Conservation (phyloP, 768 basidiomycete genomes). For the Mycena haematopus region DNA sequence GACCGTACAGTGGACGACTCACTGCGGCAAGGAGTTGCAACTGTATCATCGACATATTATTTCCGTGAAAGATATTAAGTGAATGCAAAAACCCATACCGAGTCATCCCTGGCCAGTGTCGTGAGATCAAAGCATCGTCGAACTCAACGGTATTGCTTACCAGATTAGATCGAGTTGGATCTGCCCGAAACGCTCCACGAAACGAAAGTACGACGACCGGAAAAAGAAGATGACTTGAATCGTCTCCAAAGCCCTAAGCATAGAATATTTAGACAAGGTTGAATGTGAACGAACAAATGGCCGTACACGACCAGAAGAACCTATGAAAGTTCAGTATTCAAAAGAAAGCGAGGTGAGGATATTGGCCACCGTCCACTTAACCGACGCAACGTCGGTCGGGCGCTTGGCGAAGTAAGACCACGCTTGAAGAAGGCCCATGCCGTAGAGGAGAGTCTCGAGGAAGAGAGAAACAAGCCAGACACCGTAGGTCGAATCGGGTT, state of each 20-base stretch:
- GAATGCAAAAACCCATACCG: neutral
- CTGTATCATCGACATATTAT: neutral
- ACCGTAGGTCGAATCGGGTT: conserved; percentile 23
- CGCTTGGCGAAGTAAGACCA: conserved; percentile 15
- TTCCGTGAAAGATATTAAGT: neutral
- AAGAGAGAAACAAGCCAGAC: conserved; percentile 22
- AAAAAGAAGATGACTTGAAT: conserved; percentile 12
- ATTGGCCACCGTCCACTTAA: conserved; percentile 13
- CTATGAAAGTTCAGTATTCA: neutral
- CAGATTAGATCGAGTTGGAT: conserved; percentile 16
- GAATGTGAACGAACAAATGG: neutral
- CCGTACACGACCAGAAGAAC: conserved; percentile 22
- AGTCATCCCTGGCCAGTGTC: neutral
- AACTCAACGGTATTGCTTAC: conserved; percentile 2
- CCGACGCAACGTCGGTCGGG: conserved; percentile 3
- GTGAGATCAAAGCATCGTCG: neutral
- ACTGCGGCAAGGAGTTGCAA: conserved; percentile 23
- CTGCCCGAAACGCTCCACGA: conserved; percentile 14
- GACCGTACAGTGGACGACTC: neutral
- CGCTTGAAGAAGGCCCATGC: conserved; percentile 22
- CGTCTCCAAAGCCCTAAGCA: conserved; percentile 23
- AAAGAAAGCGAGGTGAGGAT: neutral
- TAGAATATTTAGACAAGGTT: neutral
- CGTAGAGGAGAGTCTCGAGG: conserved; percentile 16
- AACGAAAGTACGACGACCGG: conserved; percentile 21